A percentile compares a stretch with the other conserved stretches of the same genome.
Conservation (phyloP, 148 eudicot species). For the Heliamphora exappendiculata region DNA sequence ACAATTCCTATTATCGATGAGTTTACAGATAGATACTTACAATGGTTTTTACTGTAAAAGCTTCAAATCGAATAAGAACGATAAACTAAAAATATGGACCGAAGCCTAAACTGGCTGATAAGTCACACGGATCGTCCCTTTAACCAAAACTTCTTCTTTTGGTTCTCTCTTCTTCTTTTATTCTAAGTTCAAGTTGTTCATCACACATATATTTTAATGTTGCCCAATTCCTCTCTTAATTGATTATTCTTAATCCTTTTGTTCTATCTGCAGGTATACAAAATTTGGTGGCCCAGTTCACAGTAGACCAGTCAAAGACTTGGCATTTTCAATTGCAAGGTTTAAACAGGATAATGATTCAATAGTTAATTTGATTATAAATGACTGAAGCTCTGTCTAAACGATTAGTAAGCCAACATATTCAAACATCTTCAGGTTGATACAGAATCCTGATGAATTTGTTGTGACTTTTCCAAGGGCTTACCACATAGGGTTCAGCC, state of each 20-base stretch:
- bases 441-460: conserved; percentile 95
- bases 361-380: conserved; percentile 76
- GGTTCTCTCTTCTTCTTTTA: not conserved
- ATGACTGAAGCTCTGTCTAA: no score
- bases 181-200: no score
- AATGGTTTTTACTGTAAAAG: conserved; percentile 87
- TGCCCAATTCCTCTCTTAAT: not conserved
- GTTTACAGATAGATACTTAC: conserved; percentile 79
- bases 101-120: conserved; percentile 94
- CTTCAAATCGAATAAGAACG: conserved; percentile 46
- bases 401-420: no score
- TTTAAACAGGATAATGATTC: conserved; percentile 87
- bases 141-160: not conserved
- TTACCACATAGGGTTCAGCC: conserved; percentile 97
- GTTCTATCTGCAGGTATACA: conserved; percentile 50
- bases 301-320: conserved; percentile 78
- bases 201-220: not conserved
- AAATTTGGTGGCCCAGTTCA: conserved; percentile 67
- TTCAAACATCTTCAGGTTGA: conserved; percentile 76
- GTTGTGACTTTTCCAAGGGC: conserved; percentile 98
- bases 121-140: not conserved
- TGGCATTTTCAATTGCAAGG: conserved; percentile 77
- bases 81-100: conserved; percentile 87
- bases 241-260: not conserved
- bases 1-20: not conserved